A percentile compares a stretch with the other conserved stretches of the same genome.
Evolutionary conservation across 208 protist genomes (phyloP).

Genomic region (Acanthamoeba lenticulata): DNA sequence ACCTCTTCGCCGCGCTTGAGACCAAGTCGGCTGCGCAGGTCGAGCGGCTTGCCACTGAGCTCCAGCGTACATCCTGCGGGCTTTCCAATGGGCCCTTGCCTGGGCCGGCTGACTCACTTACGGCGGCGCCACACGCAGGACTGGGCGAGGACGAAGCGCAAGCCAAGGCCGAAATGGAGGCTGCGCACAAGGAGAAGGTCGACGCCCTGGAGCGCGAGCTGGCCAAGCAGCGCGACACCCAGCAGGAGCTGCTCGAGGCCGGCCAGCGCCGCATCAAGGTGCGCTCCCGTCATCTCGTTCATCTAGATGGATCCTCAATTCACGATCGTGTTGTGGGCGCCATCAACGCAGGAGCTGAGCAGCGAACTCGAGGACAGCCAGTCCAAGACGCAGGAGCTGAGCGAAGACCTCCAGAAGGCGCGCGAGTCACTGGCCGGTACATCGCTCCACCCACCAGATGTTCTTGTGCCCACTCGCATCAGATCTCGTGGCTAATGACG

Average conservation of each 20-base stretch:
- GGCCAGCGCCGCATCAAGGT: slow-evolving; percentile 33
- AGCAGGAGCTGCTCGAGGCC: background rate
- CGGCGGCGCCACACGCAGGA: background rate
- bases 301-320: background rate
- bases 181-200: slow-evolving; percentile 10
- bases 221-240: background rate
- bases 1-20: background rate
- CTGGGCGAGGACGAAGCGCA: background rate
- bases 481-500: background rate
- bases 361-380: background rate
- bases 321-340: background rate
- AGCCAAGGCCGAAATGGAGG: background rate
- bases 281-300: background rate
- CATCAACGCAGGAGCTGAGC: background rate
- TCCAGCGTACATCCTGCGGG: background rate
- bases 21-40: slow-evolving; percentile 23
- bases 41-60: slow-evolving; percentile 11
- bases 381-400: background rate
- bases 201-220: slow-evolving; percentile 1
- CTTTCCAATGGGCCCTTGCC: background rate
- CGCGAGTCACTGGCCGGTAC: background rate
- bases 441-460: background rate
- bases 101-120: background rate
- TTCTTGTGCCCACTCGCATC: background rate
- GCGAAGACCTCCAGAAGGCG: background rate